Evolutionary conservation across 768 basidiomycete species (phyloP).

Genomic region (Amanita pseudoporphyria): DNA sequence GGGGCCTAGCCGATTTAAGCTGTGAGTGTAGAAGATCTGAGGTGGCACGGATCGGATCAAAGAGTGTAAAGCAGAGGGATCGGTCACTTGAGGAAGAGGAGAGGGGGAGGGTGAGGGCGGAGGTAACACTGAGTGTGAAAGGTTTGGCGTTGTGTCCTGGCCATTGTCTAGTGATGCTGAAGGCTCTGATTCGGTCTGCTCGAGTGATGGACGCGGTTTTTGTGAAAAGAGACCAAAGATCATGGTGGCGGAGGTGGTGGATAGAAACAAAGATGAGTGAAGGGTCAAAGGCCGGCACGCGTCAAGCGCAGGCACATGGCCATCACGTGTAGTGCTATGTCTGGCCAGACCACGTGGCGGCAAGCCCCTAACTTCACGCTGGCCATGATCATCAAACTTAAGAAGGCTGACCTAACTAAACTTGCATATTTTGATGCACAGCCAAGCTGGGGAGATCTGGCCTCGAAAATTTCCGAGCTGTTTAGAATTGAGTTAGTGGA

Average conservation of each 20-base stretch:
- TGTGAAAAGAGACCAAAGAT: slow-evolving; percentile 33
- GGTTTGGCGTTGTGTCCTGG: background rate
- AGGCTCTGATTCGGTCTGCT: slow-evolving; percentile 3
- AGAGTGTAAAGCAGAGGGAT: slow-evolving; percentile 34
- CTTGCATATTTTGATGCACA: too few relatives aligned
- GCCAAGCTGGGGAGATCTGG: too few relatives aligned
- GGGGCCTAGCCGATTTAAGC: slow-evolving; percentile 40
- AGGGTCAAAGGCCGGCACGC: background rate
- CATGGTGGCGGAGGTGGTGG: slow-evolving; percentile 15
- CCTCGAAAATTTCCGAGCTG: too few relatives aligned
- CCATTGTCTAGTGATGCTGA: slow-evolving; percentile 5
- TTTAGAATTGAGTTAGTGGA: too few relatives aligned
- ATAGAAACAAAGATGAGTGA: background rate
- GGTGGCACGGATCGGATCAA: slow-evolving; percentile 55
- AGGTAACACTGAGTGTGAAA: background rate
- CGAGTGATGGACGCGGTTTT: slow-evolving; percentile 16
- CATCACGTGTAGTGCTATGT: background rate
- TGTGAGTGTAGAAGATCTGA: slow-evolving; percentile 56
- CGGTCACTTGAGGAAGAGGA: slow-evolving; percentile 19
- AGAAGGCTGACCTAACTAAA: too few relatives aligned
- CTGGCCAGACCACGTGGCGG: too few relatives aligned
- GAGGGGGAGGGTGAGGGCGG: background rate
- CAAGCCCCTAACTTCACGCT: too few relatives aligned
- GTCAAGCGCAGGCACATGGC: background rate
- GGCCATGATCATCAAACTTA: too few relatives aligned